Evolutionary conservation across 345 rosid species (phyloP).

Genomic region (Psidium friedrichsthalianum): DNA sequence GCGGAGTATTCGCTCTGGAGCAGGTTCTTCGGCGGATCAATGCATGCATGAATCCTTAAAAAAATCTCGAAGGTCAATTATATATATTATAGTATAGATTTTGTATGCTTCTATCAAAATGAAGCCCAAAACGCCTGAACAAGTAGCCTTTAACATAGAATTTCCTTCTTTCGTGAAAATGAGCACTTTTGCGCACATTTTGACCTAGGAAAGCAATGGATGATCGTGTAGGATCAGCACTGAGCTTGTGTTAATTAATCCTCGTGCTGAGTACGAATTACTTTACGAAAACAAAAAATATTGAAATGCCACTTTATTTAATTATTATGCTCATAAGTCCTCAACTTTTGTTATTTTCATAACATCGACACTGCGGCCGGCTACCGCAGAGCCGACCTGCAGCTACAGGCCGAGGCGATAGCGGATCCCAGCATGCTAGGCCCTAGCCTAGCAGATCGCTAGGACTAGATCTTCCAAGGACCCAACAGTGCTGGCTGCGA

Average conservation of each 20-base stretch:
- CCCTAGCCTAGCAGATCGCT: background rate
- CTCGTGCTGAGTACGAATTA: background rate
- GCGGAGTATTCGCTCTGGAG: too few species aligned
- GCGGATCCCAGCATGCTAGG: background rate
- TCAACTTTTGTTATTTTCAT: background rate
- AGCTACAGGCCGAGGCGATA: background rate
- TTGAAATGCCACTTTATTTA: background rate
- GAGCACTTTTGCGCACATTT: background rate
- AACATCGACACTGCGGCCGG: rapidly evolving
- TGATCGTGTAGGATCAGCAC: background rate
- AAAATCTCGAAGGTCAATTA: too few species aligned
- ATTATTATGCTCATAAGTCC: background rate
- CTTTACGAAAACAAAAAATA: background rate
- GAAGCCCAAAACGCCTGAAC: background rate
- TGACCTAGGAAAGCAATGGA: background rate
- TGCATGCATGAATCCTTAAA: too few species aligned
- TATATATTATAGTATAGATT: too few species aligned
- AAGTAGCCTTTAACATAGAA: background rate
- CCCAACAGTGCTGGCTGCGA: background rate
- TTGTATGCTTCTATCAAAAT: too few species aligned
- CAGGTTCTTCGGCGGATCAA: too few species aligned
- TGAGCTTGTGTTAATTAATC: background rate
- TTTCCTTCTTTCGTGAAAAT: background rate
- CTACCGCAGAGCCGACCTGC: background rate
- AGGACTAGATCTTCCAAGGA: background rate